Conservation (phyloP, 2,329 filamentous ascomycete species). For the Shiraia sp. region DNA sequence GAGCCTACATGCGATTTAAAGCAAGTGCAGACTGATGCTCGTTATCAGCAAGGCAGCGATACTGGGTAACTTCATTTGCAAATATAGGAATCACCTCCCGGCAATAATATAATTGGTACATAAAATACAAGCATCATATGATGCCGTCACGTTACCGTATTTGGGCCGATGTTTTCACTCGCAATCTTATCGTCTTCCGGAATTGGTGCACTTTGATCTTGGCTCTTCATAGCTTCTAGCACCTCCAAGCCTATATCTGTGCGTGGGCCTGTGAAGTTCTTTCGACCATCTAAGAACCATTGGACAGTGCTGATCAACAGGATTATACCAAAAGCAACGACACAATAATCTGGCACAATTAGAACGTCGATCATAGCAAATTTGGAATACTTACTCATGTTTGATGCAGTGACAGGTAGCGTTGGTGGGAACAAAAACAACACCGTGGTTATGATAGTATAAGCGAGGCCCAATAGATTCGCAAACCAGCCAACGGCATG, state of each 20-base stretch:
- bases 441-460: constrained; percentile 71
- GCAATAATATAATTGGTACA: too few relatives aligned
- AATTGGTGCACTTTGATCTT: constrained; percentile 12
- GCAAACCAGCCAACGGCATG: constrained; percentile 61
- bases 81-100: too few relatives aligned
- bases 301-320: constrained; percentile 60
- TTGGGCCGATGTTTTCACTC: constrained; percentile 7
- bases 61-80: too few relatives aligned
- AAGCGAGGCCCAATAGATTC: constrained; percentile 65
- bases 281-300: constrained; percentile 64
- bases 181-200: constrained; percentile 7
- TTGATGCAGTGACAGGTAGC: constrained; percentile 64
- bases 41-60: too few relatives aligned
- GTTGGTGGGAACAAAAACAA: constrained; percentile 75
- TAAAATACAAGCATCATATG: too few relatives aligned
- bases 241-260: constrained; percentile 49
- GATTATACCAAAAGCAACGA: constrained; percentile 62
- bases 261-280: constrained; percentile 61
- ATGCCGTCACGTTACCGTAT: constrained; percentile 1
- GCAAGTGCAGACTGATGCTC: too few relatives aligned
- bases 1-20: too few relatives aligned
- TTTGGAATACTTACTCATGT: constrained; percentile 63
- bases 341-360: constrained; percentile 51
- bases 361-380: constrained; percentile 7
- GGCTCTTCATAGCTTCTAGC: constrained; percentile 34